Percentiles rank a stretch among this genome's conserved stretches.
These are phyloP conservation scores for Dendrobium officinale DNA, from an alignment of 106 monocot genomes.

Conservation along the genomic window DNA sequence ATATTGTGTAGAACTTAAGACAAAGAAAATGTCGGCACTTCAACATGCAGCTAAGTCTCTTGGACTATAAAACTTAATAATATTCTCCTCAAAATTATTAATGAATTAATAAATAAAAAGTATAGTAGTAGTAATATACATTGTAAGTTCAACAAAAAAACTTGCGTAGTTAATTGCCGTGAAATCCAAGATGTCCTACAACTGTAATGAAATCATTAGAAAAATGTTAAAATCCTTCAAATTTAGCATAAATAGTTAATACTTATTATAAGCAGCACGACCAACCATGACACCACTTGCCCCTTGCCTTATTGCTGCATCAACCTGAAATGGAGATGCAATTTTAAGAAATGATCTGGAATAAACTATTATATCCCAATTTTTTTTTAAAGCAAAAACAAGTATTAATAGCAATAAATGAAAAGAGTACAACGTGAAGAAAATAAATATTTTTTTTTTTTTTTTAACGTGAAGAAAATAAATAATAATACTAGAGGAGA, in stretches of 20 bases:
- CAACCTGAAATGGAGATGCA: slow-evolving; percentile 39
- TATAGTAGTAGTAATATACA: not conserved
- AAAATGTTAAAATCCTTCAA: not conserved
- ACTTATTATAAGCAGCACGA: slow-evolving; percentile 98
- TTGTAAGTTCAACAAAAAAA: too few relatives aligned
- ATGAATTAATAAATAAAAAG: not conserved
- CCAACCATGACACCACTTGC: slow-evolving; percentile 91
- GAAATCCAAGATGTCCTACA: not conserved
- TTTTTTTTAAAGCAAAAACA: too few relatives aligned
- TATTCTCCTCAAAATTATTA: not conserved
- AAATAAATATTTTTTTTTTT: too few relatives aligned
- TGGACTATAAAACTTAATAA: not conserved
- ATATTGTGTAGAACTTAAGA: too few relatives aligned
- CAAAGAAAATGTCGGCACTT: too few relatives aligned
- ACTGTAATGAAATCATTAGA: slow-evolving; percentile 2
- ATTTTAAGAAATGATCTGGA: not conserved
- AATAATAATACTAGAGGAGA: too few relatives aligned
- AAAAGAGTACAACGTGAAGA: too few relatives aligned
- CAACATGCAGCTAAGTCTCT: not conserved
- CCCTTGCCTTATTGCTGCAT: slow-evolving; percentile 62
- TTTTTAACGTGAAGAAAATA: too few relatives aligned
- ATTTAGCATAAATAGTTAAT: not conserved
- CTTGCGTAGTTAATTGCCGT: too few relatives aligned
- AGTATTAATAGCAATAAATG: too few relatives aligned
- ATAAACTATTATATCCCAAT: too few relatives aligned